These are phyloP conservation scores for Prototheca wickerhamii DNA, from an alignment of 163 green algal species.

Conservation along the genomic window DNA sequence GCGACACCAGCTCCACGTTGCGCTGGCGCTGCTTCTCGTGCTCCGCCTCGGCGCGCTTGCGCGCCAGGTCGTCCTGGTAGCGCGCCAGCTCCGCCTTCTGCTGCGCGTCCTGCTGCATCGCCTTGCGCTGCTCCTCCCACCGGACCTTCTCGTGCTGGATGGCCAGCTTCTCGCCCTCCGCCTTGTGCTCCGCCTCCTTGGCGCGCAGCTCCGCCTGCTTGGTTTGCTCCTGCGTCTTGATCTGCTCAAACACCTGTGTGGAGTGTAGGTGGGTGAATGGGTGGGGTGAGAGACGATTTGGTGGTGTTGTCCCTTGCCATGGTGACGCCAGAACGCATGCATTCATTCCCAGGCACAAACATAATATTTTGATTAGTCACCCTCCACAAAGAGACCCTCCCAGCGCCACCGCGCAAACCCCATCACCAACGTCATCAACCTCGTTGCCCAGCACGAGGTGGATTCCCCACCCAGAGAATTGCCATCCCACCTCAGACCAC, in stretches of 20 bases:
- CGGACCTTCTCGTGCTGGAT: constrained; percentile 71
- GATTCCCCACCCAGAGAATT: too few relatives aligned
- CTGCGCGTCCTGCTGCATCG: constrained; percentile 77
- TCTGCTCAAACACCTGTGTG: constrained; percentile 80
- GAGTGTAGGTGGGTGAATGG: constrained; percentile 1
- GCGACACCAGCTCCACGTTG: constrained; percentile 82
- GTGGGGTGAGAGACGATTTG: neutral
- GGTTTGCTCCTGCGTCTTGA: constrained; percentile 84
- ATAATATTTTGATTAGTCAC: too few relatives aligned
- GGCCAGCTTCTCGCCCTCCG: constrained; percentile 41
- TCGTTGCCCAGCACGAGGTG: too few relatives aligned
- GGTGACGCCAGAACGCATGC: too few relatives aligned
- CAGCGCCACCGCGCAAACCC: too few relatives aligned
- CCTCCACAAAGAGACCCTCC: too few relatives aligned
- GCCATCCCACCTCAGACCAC: too few relatives aligned
- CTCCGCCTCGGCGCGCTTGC: constrained; percentile 42
- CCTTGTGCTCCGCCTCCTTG: constrained; percentile 73
- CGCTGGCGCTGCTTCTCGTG: constrained; percentile 61
- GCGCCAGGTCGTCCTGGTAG: constrained; percentile 89
- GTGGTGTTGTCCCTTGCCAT: neutral
- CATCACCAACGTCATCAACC: too few relatives aligned
- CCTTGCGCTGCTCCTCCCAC: constrained; percentile 88
- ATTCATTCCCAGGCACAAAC: too few relatives aligned
- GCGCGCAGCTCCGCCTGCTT: constrained; percentile 77
- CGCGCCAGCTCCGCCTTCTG: constrained; percentile 80